Evolutionary conservation across 1,284 basidiomycete species (phyloP), one percentile per base, ranked within the genome.

Genomic region (Ceratobasidium sp.): DNA sequence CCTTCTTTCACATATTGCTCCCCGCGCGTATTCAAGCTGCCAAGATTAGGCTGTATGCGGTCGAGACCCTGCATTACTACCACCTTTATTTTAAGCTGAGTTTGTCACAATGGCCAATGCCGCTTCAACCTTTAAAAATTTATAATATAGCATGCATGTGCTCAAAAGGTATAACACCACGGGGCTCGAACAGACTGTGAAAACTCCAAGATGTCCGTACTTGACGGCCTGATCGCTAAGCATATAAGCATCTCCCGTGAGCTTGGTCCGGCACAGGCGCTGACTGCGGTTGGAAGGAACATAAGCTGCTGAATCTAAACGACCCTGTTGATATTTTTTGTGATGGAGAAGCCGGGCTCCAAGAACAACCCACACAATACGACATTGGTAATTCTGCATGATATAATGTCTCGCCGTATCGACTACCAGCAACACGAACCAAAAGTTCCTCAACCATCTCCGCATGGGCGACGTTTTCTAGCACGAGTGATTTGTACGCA

Each of bases 1-100:
- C 86, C 87, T 81, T 93, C 92, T 48, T 83, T 86, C 81, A 90
- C 82, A 78, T 87, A 87, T 23, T 82, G 81, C 55, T 85, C 85
- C 12, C 83, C 83, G 38, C 89, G n/a, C n/a, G n/a, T n/a, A n/a
- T n/a, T n/a, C n/a, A n/a, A n/a, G n/a, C n/a, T n/a, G n/a, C n/a
- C n/a, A n/a, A n/a, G n/a, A n/a, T n/a, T n/a, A n/a, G 38, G 38
- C 38, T 38, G 38, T 38, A 38, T 38, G 8, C 3, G 3, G 8
- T 38, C 38, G 38, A 38, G 38, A 38, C 38, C 38, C 38, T 38
- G 38, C 38, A 8, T 38, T 38, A 38, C 38, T 38, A 38, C 8
- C 38, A 38, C 8, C 38, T 8, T 38, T 38, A 8, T 38, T 38
- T 38, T 38, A 3, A 3, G 3, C 38, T 38, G 38, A 8, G 38